Conservation (phyloP, 2,329 filamentous ascomycete species). For the Penicillium concentricum region DNA sequence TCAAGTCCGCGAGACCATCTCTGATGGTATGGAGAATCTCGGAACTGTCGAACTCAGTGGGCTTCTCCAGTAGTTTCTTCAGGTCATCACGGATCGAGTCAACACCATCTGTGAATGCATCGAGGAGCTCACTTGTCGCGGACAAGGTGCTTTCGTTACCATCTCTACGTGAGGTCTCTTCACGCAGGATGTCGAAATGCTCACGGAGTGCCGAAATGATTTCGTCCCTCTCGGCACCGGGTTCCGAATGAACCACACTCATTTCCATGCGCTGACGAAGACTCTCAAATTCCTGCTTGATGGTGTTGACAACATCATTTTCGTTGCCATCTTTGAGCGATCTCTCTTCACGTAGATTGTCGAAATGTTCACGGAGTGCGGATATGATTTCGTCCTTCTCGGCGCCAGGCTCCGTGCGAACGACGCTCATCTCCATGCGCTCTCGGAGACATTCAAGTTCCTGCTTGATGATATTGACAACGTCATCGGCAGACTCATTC, state of each 20-base stretch:
- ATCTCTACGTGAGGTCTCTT: conserved; percentile 55
- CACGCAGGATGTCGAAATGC: conserved; percentile 39
- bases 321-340: conserved; percentile 55
- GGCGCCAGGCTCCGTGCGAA: conserved; percentile 40
- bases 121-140: conserved; percentile 58
- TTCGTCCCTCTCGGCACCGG: conserved; percentile 58
- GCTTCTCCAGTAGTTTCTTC: conserved; percentile 71
- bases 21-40: conserved; percentile 88
- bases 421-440: conserved; percentile 31
- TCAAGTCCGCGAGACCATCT: conserved; percentile 72
- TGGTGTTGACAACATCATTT: conserved; percentile 43
- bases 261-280: conserved; percentile 51
- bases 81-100: conserved; percentile 74
- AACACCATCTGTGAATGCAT: conserved; percentile 67
- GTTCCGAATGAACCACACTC: conserved; percentile 37
- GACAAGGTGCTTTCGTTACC: conserved; percentile 55
- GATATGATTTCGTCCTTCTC: conserved; percentile 70
- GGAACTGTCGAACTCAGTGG: conserved; percentile 78
- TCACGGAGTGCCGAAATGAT: conserved; percentile 69
- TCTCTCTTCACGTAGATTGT: conserved; percentile 51
- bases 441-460: conserved; percentile 64
- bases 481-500: conserved; percentile 29
- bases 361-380: conserved; percentile 56
- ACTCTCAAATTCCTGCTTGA: conserved; percentile 62
- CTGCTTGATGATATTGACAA: conserved; percentile 52